Evolutionary conservation across 2,329 filamentous ascomycete genomes (phyloP).

Genomic region (Venturia carpophila): DNA sequence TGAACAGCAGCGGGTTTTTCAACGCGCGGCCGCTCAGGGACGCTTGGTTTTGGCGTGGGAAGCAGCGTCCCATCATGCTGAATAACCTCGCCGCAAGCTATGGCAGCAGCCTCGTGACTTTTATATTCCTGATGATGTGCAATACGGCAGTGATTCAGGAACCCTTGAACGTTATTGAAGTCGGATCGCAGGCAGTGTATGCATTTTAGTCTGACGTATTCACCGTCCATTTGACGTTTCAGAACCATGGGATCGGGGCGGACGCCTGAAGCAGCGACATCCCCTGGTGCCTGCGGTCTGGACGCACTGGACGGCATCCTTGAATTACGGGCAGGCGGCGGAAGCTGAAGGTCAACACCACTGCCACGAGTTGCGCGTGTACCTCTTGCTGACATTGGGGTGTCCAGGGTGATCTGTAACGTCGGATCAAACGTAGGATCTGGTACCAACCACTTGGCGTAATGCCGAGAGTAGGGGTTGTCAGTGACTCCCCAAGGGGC

Average conservation of each 20-base stretch:
- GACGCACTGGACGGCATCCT: slow-evolving; percentile 54
- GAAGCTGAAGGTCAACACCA: slow-evolving; percentile 46
- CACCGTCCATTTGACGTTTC: slow-evolving; percentile 51
- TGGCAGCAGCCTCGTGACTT: slow-evolving; percentile 88
- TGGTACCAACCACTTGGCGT: slow-evolving; percentile 88
- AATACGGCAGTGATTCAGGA: slow-evolving; percentile 97
- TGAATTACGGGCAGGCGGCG: slow-evolving; percentile 48
- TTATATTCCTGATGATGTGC: slow-evolving; percentile 90
- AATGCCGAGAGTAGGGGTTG: slow-evolving; percentile 89
- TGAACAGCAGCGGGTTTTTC: neutral
- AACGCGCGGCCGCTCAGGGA: neutral
- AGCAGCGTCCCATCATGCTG: slow-evolving; percentile 6
- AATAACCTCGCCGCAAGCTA: slow-evolving; percentile 59
- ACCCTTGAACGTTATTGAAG: slow-evolving; percentile 96
- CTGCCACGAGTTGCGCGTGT: slow-evolving; percentile 75
- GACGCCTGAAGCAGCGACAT: neutral
- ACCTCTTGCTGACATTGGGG: slow-evolving; percentile 38
- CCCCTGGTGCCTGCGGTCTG: slow-evolving; percentile 67
- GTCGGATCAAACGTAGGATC: slow-evolving; percentile 70
- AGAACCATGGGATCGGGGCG: slow-evolving; percentile 17
- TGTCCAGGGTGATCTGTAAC: slow-evolving; percentile 31
- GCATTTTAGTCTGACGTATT: slow-evolving; percentile 85
- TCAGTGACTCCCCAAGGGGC: slow-evolving; percentile 85
- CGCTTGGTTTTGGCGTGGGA: slow-evolving; percentile 21
- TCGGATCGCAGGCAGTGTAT: slow-evolving; percentile 77